Evolutionary conservation across 2,329 filamentous ascomycete genomes (phyloP).

Genomic region (Alternaria brassicicola): DNA sequence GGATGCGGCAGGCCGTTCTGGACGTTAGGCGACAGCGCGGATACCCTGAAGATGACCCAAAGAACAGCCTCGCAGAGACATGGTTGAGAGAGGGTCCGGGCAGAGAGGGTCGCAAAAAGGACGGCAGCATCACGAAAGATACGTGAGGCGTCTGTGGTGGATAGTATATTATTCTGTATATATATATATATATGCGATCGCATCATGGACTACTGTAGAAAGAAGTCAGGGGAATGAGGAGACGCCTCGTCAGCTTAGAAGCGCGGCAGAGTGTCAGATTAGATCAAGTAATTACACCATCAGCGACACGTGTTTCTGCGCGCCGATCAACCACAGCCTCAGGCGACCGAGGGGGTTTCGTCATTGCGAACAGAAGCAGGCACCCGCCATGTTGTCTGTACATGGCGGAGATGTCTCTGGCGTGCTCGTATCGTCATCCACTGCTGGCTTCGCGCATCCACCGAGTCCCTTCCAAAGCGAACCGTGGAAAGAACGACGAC

Average conservation of each 20-base stretch:
- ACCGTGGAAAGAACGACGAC: constrained; percentile 6
- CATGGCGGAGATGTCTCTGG: constrained; percentile 33
- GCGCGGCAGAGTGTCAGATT: constrained; percentile 58
- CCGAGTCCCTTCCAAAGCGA: not conserved
- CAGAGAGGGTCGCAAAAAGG: constrained; percentile 63
- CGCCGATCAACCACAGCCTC: constrained; percentile 34
- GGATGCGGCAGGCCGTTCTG: constrained; percentile 79
- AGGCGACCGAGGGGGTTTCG: constrained; percentile 28
- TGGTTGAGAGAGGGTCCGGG: constrained; percentile 68
- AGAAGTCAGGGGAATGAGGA: not conserved
- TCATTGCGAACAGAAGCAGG: constrained; percentile 18
- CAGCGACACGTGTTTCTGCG: constrained; percentile 46
- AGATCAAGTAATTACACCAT: constrained; percentile 66
- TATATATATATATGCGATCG: not conserved
- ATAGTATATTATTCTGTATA: constrained; percentile 5
- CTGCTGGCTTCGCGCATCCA: constrained; percentile 25
- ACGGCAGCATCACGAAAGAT: constrained; percentile 66
- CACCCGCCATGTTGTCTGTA: constrained; percentile 19
- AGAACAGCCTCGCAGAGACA: constrained; percentile 77
- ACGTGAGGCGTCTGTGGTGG: constrained; percentile 41
- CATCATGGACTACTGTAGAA: not conserved
- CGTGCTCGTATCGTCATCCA: constrained; percentile 47
- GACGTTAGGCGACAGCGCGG: constrained; percentile 76
- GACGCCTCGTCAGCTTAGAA: constrained; percentile 13
- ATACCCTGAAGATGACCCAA: constrained; percentile 79